Evolutionary conservation across 371 early-diverging fungal genomes (phyloP), one percentile per base, ranked within the genome.

Genomic region (Mucor plumbeus): DNA sequence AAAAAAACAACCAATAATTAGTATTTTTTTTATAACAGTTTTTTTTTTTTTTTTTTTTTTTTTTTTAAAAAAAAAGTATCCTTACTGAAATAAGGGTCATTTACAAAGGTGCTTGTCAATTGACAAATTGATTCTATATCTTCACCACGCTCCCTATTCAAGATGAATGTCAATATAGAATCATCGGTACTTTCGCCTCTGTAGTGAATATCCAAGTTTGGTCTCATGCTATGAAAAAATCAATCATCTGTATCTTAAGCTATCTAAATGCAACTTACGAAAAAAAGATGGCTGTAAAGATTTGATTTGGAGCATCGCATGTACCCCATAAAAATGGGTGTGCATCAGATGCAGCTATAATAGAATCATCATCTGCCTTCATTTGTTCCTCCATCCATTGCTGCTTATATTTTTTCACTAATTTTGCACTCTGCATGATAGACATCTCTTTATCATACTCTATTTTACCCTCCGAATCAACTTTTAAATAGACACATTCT

Each of bases 331-430:
- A 5, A 39, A 26, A 61, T n/a, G 74, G 74, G 14, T 36, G 8
- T 8, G 68, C 68, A 62, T 68, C 72, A 7, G 68, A 68, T 11
- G 62, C 60, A 7, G 63, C 58, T 43, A 67, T 19, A 7, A 70
- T 14, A 48, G 59, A 44, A 44, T 76, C 73, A 0, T 73, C 73
- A 26, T 71, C 75, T 1, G 48, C 65, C 31, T 68, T 69, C 11
- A 50, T 34, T 14, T 76, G 70, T 35, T 67, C 69, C 38, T 76
- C 76, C 61, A 65, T 64, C 67, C 70, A 74, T 14, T 74, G 74
- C 19, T 64, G 67, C 13, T 57, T 67, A 14, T 70, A 74, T 38
- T 57, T 70, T 34, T 64, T 67, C 4, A 67, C 11, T 7, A 74
- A 39, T 21, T 44, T 61, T 17, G 33, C 33, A 19, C 64, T 72